Conservation (phyloP, 768 basidiomycete genomes). For the Daedaleopsis nitida region DNA sequence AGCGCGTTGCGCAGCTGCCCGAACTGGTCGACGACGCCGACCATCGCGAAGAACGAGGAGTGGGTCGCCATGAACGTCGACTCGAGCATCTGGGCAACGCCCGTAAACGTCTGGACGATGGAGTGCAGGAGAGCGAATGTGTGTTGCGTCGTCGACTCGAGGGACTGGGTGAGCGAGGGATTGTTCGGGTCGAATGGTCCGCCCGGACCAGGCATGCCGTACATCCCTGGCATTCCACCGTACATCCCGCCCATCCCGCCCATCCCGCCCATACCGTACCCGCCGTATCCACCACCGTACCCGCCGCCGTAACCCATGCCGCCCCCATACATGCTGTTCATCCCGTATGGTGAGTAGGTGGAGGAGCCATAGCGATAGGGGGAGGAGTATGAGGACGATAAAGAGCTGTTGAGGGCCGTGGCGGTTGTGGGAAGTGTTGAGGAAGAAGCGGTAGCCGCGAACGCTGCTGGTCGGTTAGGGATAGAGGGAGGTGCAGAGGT, state of each 20-base stretch:
- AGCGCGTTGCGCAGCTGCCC: slow-evolving; percentile 88
- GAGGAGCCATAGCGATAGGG: slow-evolving; percentile 48
- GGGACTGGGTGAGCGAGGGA: slow-evolving; percentile 80
- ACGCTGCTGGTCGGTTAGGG: slow-evolving; percentile 63
- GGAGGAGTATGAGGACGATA: slow-evolving; percentile 41
- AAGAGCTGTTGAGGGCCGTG: slow-evolving; percentile 27
- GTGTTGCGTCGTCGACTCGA: slow-evolving; percentile 87
- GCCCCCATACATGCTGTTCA: slow-evolving; percentile 41
- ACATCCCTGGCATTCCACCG: slow-evolving; percentile 46
- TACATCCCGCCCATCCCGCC: slow-evolving; percentile 35
- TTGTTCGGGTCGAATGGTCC: slow-evolving; percentile 49
- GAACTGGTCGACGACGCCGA: slow-evolving; percentile 95
- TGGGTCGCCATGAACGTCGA: slow-evolving; percentile 97
- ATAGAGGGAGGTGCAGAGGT: slow-evolving; percentile 41
- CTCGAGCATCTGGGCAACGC: slow-evolving; percentile 97
- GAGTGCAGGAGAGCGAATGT: slow-evolving; percentile 94
- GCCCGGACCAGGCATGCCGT: slow-evolving; percentile 43
- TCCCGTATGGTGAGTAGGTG: slow-evolving; percentile 45
- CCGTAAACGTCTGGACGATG: slow-evolving; percentile 93
- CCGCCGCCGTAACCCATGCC: slow-evolving; percentile 48
- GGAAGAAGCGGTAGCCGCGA: slow-evolving; percentile 31
- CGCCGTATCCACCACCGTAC: slow-evolving; percentile 44
- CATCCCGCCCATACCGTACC: slow-evolving; percentile 31
- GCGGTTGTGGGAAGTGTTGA: slow-evolving; percentile 34
- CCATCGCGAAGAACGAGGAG: slow-evolving; percentile 94